Percentiles rank a stretch among this genome's conserved stretches.
Conservation (phyloP, 805 yeast genomes). For the Scheffersomyces stipitis region DNA sequence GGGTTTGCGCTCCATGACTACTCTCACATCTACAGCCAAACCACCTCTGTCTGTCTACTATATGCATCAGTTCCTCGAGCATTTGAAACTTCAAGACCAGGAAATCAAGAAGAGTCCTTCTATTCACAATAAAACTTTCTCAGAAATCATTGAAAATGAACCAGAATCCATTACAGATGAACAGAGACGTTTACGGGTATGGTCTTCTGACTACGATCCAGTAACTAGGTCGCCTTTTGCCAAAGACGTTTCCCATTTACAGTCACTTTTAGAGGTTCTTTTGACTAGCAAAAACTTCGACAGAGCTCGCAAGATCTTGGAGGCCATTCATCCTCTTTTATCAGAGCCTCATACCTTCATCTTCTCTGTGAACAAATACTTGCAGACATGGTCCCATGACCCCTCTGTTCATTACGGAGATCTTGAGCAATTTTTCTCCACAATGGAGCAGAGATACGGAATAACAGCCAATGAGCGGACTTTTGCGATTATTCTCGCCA, state of each 20-base stretch:
- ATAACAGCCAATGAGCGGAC: slow-evolving; percentile 49
- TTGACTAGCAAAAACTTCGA: slow-evolving; percentile 61
- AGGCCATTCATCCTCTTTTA: slow-evolving; percentile 55
- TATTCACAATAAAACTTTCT: slow-evolving; percentile 10
- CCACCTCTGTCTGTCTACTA: background rate
- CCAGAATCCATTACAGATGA: slow-evolving; percentile 11
- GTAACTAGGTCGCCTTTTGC: slow-evolving; percentile 46
- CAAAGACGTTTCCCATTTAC: slow-evolving; percentile 62
- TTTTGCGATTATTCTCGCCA: slow-evolving; percentile 56
- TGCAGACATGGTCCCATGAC: slow-evolving; percentile 41
- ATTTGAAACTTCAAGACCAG: slow-evolving; percentile 7
- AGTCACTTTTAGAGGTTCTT: slow-evolving; percentile 80
- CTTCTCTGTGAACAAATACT: slow-evolving; percentile 68
- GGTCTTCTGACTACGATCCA: slow-evolving; percentile 44
- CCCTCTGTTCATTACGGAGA: slow-evolving; percentile 41
- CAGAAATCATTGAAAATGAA: slow-evolving; percentile 9
- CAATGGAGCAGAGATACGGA: background rate
- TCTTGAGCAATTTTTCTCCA: slow-evolving; percentile 43
- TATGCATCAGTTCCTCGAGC: slow-evolving; percentile 7
- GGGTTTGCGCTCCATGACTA: too few species aligned
- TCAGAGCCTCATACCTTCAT: slow-evolving; percentile 47
- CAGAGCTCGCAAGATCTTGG: slow-evolving; percentile 68
- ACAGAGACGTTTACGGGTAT: slow-evolving; percentile 18
- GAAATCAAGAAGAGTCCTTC: slow-evolving; percentile 6
- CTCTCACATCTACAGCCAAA: too few species aligned